Evolutionary conservation across 306 rosid species (phyloP).

Genomic region (Trifolium repens): DNA sequence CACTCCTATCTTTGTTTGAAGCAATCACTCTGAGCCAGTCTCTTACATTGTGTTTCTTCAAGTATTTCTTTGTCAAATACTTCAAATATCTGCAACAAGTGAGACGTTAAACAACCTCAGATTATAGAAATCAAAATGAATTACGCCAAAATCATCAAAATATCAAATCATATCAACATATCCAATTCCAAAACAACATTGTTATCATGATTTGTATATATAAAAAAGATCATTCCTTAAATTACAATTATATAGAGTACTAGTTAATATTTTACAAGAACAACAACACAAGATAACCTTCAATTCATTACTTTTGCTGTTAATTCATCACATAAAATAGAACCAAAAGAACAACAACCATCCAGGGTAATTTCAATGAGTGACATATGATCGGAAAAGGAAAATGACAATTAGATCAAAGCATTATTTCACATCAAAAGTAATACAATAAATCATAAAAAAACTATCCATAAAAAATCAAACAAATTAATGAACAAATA

Average conservation of each 20-base stretch:
- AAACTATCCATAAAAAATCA: neutral
- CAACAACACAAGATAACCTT: neutral
- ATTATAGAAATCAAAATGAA: neutral
- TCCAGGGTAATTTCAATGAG: neutral
- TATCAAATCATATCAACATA: neutral
- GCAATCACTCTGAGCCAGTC: conserved; percentile 64
- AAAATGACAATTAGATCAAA: neutral
- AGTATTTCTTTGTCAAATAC: conserved; percentile 59
- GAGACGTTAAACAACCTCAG: conserved; percentile 7
- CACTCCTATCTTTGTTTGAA: conserved; percentile 55
- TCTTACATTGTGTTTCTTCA: conserved; percentile 60
- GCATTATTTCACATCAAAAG: neutral
- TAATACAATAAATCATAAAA: too few species aligned
- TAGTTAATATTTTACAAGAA: neutral
- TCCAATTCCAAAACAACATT: neutral
- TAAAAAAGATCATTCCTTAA: neutral
- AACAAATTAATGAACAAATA: neutral
- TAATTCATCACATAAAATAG: neutral
- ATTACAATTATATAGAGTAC: neutral
- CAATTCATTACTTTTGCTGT: neutral
- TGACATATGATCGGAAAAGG: neutral
- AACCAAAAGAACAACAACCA: neutral
- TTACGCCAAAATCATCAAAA: neutral
- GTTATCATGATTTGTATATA: neutral
- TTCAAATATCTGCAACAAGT: conserved; percentile 44